Conservation (phyloP, 257 asterid genomes). For the Avicennia marina region DNA sequence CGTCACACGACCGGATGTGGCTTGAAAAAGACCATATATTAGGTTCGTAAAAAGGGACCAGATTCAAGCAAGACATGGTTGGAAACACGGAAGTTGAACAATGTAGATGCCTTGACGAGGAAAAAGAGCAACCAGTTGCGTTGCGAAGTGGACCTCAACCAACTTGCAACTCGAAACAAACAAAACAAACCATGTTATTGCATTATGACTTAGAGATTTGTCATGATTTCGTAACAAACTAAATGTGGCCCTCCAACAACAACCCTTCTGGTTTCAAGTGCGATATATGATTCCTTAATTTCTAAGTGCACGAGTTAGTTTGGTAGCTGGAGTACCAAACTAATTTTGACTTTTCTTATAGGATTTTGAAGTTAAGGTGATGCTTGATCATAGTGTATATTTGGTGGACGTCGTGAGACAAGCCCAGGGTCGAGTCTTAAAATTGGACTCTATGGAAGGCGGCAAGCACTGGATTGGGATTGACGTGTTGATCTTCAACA, state of each 20-base stretch:
- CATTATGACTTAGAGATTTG: background rate
- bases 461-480: conserved; percentile 56
- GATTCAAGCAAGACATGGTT: too few relatives aligned
- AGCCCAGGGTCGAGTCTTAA: conserved; percentile 47
- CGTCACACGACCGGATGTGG: too few relatives aligned
- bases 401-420: conserved; percentile 62
- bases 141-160: conserved; percentile 2
- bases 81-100: too few relatives aligned
- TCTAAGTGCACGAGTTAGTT: background rate
- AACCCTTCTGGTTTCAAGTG: too few relatives aligned
- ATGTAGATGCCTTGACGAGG: too few relatives aligned
- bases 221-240: background rate
- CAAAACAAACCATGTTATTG: background rate
- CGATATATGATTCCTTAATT: too few relatives aligned
- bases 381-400: conserved; percentile 56
- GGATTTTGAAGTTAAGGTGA: conserved; percentile 64
- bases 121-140: too few relatives aligned
- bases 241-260: conserved; percentile 13
- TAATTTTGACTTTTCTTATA: too few relatives aligned
- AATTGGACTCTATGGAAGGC: conserved; percentile 61
- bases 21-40: too few relatives aligned
- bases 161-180: conserved; percentile 1
- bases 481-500: conserved; percentile 73
- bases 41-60: too few relatives aligned
- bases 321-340: too few relatives aligned